Evolutionary conservation across 2,329 filamentous ascomycete species (phyloP), one percentile per base, ranked within the genome.

Genomic region (Aspergillus ruber): DNA sequence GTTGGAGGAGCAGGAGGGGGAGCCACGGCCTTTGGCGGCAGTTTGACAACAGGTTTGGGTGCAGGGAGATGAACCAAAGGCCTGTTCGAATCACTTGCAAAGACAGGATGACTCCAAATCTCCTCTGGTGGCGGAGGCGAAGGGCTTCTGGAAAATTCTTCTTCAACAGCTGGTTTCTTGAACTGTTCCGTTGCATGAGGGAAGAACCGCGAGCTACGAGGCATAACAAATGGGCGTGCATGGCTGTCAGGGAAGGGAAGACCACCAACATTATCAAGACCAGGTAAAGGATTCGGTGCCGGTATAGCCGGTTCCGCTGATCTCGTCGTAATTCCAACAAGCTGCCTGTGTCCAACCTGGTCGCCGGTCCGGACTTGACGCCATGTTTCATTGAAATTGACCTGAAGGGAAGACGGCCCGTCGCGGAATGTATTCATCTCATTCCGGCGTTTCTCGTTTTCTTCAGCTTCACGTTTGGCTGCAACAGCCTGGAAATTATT

Each of bases 31-130:
- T 73, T 70, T 6, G 87, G 88, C 3, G 88, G 90, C 3, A 97
- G 77, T 62, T 85, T 89, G 10, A 97, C 90, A 21, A 89, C 79
- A 27, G 88, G 88, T 46, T 84, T 79, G 12, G 78, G 77, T 25
- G 66, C 73, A 2, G 81, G 81, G 36, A 84, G 69, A 55, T 76
- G 77, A 42, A 84, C 80, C 39, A 77, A 61, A 3, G 81, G 81
- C 35, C 74, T 73, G 25, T 63, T 65, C 10, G 63, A 64, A 51
- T 77, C 71, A 33, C 76, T 74, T 47, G 69, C 72, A 56, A 78
- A 79, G 3, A 74, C 81, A 13, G 81, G 81, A 57, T 84, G 71
- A 45, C 72, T 73, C 4, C 76, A 76, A 56, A 68, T 55, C 47
- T 74, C 71, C 54, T 84, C 81, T 4, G 81, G 81, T 6, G 81